phyloP scores from a whole-genome alignment of 257 asterid genomes.

The Galeopsis tetrahit region DNA sequence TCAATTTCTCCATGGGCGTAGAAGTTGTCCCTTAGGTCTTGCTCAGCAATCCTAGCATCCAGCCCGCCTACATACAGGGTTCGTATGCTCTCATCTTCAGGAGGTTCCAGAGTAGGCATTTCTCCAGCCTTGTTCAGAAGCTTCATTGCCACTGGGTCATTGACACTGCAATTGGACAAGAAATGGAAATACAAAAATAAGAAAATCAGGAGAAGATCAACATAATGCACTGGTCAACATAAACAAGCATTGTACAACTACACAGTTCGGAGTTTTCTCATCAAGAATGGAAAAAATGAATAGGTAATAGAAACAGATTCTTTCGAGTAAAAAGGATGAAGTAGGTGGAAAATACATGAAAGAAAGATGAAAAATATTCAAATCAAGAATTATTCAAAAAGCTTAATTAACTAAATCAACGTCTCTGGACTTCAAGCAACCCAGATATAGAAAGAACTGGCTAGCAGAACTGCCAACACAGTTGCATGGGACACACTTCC shows the following conservation, averaged over 20 bases:
- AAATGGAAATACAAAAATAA: background rate
- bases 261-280: background rate
- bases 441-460: slow-evolving; percentile 6
- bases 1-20: slow-evolving; percentile 97
- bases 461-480: background rate
- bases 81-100: slow-evolving; percentile 91
- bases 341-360: background rate
- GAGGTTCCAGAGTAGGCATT: slow-evolving; percentile 98
- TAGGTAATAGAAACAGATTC: background rate
- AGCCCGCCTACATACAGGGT: slow-evolving; percentile 95
- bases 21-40: slow-evolving; percentile 88
- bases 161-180: slow-evolving; percentile 58
- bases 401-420: background rate
- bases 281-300: background rate
- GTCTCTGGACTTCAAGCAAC: background rate
- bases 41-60: slow-evolving; percentile 84
- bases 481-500: background rate
- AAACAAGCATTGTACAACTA: background rate
- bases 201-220: background rate
- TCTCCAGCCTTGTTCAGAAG: slow-evolving; percentile 94
- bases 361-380: background rate
- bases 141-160: slow-evolving; percentile 95
- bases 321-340: background rate
- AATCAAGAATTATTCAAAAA: background rate
- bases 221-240: background rate